Evolutionary conservation across 139 green algal genomes (phyloP).

Genomic region (Micromonas commoda): DNA sequence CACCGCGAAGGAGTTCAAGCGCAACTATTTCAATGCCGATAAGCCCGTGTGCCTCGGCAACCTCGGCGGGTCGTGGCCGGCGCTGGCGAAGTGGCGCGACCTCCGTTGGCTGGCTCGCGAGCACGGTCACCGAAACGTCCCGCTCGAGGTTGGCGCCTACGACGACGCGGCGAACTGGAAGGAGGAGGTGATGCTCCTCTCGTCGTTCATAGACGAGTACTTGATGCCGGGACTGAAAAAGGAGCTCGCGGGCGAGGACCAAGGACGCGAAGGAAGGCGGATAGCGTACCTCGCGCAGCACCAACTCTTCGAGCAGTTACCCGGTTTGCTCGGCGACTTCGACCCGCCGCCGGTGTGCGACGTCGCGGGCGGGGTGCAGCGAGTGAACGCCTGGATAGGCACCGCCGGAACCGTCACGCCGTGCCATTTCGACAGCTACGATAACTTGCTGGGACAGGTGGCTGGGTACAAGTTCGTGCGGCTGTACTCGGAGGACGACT

Average conservation of each 20-base stretch:
- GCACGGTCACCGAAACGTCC: conserved; percentile 15
- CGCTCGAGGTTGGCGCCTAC: conserved; percentile 23
- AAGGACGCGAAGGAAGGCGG: not conserved
- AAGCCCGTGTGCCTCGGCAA: not conserved
- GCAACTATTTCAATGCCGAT: not conserved
- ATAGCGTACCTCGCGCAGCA: conserved; percentile 40
- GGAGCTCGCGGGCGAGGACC: not conserved
- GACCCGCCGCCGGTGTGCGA: conserved; percentile 9
- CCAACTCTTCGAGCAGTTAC: conserved; percentile 34
- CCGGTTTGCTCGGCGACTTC: conserved; percentile 21
- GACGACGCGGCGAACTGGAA: conserved; percentile 6
- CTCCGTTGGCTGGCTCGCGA: not conserved
- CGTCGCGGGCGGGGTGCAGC: not conserved
- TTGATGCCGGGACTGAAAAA: not conserved
- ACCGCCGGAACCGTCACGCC: conserved; percentile 35
- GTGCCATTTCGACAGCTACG: conserved; percentile 39
- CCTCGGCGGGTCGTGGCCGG: not conserved
- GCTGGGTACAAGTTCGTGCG: conserved; percentile 20
- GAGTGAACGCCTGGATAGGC: conserved; percentile 36
- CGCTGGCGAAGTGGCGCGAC: conserved; percentile 11
- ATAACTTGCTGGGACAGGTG: conserved; percentile 38
- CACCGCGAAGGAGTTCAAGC: conserved; percentile 19
- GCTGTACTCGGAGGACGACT: conserved; percentile 4
- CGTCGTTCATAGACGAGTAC: conserved; percentile 1
- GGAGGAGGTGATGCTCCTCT: conserved; percentile 1